Percentiles rank a stretch among this genome's conserved stretches.
Evolutionary conservation across 768 basidiomycete genomes (phyloP).

Genomic region (Mycena galericulata): DNA sequence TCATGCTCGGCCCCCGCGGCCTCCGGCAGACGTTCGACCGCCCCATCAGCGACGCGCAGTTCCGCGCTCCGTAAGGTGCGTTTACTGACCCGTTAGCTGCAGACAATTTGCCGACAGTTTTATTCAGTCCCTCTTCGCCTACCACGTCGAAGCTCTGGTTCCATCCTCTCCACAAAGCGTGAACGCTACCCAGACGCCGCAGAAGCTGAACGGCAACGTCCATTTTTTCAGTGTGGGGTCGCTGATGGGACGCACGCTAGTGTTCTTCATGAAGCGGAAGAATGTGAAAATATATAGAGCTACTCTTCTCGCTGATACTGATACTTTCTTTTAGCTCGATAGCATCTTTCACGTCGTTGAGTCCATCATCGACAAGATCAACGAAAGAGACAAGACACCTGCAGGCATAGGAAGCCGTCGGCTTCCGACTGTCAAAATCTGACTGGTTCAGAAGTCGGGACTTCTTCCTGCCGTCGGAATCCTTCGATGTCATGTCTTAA

Average conservation of each 20-base stretch:
- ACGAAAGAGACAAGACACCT: slow-evolving; percentile 78
- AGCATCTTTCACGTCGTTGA: slow-evolving; percentile 98
- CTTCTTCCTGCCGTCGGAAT: slow-evolving; percentile 93
- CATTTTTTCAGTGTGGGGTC: slow-evolving; percentile 96
- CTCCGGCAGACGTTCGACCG: no score
- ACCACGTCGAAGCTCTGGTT: slow-evolving; percentile 96
- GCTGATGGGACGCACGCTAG: slow-evolving; percentile 88
- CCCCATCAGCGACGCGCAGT: no score
- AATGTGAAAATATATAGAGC: slow-evolving; percentile 55
- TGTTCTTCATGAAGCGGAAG: slow-evolving; percentile 97
- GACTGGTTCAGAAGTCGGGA: slow-evolving; percentile 98
- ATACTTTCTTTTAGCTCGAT: slow-evolving; percentile 64
- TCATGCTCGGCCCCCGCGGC: no score
- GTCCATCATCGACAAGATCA: slow-evolving; percentile 91
- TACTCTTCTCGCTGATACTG: not conserved
- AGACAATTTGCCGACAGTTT: not conserved
- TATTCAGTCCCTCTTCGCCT: slow-evolving; percentile 85
- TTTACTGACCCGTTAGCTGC: not conserved
- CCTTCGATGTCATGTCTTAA: slow-evolving; percentile 90
- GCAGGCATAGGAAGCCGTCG: slow-evolving; percentile 80
- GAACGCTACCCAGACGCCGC: slow-evolving; percentile 82
- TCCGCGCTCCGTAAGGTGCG: slow-evolving; percentile 55
- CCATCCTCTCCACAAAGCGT: slow-evolving; percentile 82
- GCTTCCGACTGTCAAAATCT: slow-evolving; percentile 82
- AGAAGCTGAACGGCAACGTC: slow-evolving; percentile 92